Evolutionary conservation across 768 basidiomycete genomes (phyloP), one percentile per base, ranked within the genome.

Genomic region (Sporobolomyces roseus): DNA sequence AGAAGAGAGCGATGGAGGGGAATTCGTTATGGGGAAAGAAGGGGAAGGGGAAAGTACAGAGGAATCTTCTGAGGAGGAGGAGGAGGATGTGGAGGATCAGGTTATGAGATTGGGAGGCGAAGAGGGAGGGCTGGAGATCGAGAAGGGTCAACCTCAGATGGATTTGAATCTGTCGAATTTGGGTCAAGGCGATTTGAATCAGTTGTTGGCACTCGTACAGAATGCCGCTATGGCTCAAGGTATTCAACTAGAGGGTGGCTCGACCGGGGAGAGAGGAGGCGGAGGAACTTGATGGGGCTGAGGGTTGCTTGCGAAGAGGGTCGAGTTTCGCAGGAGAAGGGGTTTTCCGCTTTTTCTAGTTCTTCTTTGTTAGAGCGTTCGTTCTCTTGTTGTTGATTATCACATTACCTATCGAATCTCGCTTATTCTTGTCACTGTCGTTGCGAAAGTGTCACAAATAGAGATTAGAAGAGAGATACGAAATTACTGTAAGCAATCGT

Each of bases 161-260:
- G 45, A 48, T 25, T 33, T 48, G 29, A 60, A 48, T 21, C 30
- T 60, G 29, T 48, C 58, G 43, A 60, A 48, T 33, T 46, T 60
- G 29, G 58, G 58, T 21, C 45, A 14, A 23, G 58, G 49, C 17
- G 3, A 3, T 21, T 32, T 60, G 58, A 60, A 60, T 29, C 58
- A 60, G 45, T 48, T 60, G 58, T 33, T 60, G 12, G 27, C 43
- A 30, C 48, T 60, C 45, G 58, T 60, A 5, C 58, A 48, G 13
- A 43, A 48, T 27, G 58, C 58, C 4, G 58, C 58, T 4, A 14
- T 2, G 14, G 23, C 32, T 19, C 58, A 60, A 35, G 58, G 58
- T 29, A 48, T 46, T 29, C 29, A 17, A 32, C 32, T 60, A 6
- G 29, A 60, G 7, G 49, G 45, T 46, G 23, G 45, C 23, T 50